Evolutionary conservation across 1,284 basidiomycete genomes (phyloP), one percentile per base, ranked within the genome.

Genomic region (Ceratobasidium sp.): DNA sequence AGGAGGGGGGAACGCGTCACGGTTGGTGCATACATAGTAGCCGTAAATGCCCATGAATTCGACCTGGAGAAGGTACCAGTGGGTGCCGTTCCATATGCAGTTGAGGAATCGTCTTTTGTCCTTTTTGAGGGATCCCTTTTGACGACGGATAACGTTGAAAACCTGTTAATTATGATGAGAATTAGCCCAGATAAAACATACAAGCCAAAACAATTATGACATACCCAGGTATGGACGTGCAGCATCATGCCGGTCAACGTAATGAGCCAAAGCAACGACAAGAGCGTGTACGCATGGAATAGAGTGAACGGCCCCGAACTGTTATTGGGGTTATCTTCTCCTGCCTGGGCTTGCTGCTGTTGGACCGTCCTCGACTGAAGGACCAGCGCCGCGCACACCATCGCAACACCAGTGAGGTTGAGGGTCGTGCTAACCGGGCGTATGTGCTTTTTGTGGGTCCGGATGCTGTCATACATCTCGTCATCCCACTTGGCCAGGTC

Each of bases 161-260:
- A 72, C 45, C 69, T 72, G 51, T 8, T n/a, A 8, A 22, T 14
- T n/a, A 29, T 24, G 19, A 14, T 53, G 29, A 29, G 19, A 36
- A 41, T 41, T 41, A 11, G 11, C 36, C 33, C 33, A 36, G 33
- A 22, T n/a, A n/a, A 36, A 7, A 53, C 31, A 24, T 45, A 5
- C 15, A 6, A 27, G 4, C 41, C 8, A 27, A 31, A 53, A 48
- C 8, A 53, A 5, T 11, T 11, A 36, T 3, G 19, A 51, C 47
- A 14, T 62, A 72, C 69, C 69, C 69, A 72, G 15, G 69, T 72
- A n/a, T 72, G 69, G 36, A 72, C 69, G 27, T 72, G 69, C 22
- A 72, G 33, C 69, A 72, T 72, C 47, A 72, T 36, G 14, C 69
- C 69, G 9, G 57, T 51, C 14, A 72, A 47, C 2, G 69, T 72